Base-by-base conservation (phyloP, 371 early-diverging fungal genomes). In the Mortierella sp. region DNA sequence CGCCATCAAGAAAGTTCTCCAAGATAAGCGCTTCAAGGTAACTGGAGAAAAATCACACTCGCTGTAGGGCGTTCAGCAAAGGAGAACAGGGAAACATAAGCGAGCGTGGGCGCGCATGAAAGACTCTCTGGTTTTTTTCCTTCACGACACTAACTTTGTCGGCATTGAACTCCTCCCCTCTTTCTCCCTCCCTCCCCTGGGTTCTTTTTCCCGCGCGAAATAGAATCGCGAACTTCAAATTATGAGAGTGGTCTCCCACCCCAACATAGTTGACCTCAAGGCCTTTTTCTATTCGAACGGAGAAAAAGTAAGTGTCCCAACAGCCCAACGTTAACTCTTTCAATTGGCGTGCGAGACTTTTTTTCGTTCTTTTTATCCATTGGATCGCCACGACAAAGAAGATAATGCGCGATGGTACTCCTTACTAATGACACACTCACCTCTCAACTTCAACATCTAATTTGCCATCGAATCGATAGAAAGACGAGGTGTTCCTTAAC, bases 21-120 rank as follows among this genome's bases (percentile, higher is more conserved):
- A 98, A 89, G 99, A 98, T 86, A 95, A 92, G 89, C 92, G 98
- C 40, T 98, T 96, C 91, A 98, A 98, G 94, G 95, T 94, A n/a
- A n/a, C n/a, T n/a, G n/a, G n/a, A n/a, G n/a, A n/a, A n/a, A n/a
- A n/a, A n/a, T n/a, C n/a, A n/a, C n/a, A n/a, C n/a, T n/a, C n/a
- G n/a, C n/a, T n/a, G n/a, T n/a, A n/a, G n/a, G n/a, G n/a, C n/a
- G n/a, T n/a, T n/a, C n/a, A n/a, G n/a, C n/a, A n/a, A n/a, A 53
- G 29, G 5, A 53, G 26, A 29, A 14, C 29, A 16, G 31, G 55
- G 13, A 53, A 53, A 53, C 26, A 55, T 16, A 55, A 55, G 31
- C 29, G 29, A 55, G 34, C n/a, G n/a, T n/a, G n/a, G 13, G 19
- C 55, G 14, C 7, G 31, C 55, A 53, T 53, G 31, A 53, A 53